These are phyloP conservation scores for Hanseniaspora hatyaiensis DNA, from an alignment of 805 yeast genomes.

Conservation along the genomic window DNA sequence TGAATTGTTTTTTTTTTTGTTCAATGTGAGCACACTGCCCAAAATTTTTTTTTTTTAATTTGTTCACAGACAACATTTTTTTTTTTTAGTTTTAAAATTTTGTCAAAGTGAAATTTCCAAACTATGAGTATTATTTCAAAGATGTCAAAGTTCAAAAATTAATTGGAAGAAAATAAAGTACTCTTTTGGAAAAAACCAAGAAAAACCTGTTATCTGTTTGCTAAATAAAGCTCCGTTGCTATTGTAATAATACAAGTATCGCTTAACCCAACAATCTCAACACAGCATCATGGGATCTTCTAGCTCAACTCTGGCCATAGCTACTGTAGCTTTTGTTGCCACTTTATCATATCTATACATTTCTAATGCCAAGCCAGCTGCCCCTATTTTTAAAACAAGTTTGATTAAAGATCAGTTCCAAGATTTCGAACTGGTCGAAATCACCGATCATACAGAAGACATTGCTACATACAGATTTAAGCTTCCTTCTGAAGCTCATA, in stretches of 20 bases:
- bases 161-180: background rate
- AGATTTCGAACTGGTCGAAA: slow-evolving; percentile 69
- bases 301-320: slow-evolving; percentile 16
- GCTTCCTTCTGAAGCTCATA: slow-evolving; percentile 60
- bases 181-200: background rate
- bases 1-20: too few species aligned
- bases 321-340: slow-evolving; percentile 18
- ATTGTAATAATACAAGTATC: too few species aligned
- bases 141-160: too few species aligned
- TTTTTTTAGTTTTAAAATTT: too few species aligned
- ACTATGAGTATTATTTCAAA: slow-evolving; percentile 46
- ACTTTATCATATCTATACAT: slow-evolving; percentile 25
- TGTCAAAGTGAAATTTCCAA: slow-evolving; percentile 26
- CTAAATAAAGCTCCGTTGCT: too few species aligned
- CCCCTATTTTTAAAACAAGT: background rate
- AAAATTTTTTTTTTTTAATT: too few species aligned
- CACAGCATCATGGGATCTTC: background rate
- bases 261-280: too few species aligned
- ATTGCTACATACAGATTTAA: slow-evolving; percentile 75
- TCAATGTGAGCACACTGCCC: too few species aligned
- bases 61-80: background rate
- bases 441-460: slow-evolving; percentile 65
- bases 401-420: slow-evolving; percentile 57
- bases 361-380: slow-evolving; percentile 36
- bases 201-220: too few species aligned